A percentile compares a stretch with the other conserved stretches of the same genome.
These are phyloP conservation scores for Magnusiomyces tetraspermus DNA, from an alignment of 1,139 yeast genomes.

Conservation along the genomic window DNA sequence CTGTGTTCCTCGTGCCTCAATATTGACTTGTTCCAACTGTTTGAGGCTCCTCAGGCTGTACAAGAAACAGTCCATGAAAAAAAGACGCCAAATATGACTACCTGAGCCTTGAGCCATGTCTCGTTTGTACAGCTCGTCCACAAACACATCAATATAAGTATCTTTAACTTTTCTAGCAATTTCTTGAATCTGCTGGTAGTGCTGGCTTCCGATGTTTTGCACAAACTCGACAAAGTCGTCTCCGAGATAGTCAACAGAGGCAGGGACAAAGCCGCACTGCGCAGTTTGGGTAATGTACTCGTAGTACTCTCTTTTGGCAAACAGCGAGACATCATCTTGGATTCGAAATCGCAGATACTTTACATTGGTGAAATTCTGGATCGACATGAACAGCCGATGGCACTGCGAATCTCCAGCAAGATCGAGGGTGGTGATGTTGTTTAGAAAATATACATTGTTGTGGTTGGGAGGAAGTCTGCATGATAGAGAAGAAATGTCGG, in stretches of 20 bases:
- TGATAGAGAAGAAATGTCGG: not conserved
- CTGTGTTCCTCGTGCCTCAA: not conserved
- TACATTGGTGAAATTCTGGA: not conserved
- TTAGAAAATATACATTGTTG: not conserved
- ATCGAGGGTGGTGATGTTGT: not conserved
- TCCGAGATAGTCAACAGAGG: not conserved
- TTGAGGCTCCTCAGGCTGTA: not conserved
- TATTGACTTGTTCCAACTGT: not conserved
- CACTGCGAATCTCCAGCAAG: not conserved
- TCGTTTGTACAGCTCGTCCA: not conserved
- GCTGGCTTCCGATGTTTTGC: not conserved
- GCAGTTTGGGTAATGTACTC: not conserved
- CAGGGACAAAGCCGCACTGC: not conserved
- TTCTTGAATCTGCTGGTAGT: not conserved
- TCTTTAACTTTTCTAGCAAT: not conserved
- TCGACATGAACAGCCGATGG: not conserved
- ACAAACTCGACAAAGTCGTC: not conserved
- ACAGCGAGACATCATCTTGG: not conserved
- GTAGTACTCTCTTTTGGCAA: not conserved
- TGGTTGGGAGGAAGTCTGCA: not conserved
- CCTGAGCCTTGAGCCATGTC: not conserved
- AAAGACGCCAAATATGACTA: not conserved
- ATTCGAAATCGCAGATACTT: not conserved
- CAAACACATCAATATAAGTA: not conserved
- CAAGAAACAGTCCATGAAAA: not conserved